Percentiles rank a stretch among this genome's conserved stretches.
Conservation (phyloP, 2,329 filamentous ascomycete genomes). For the Fusarium verticillioides region DNA sequence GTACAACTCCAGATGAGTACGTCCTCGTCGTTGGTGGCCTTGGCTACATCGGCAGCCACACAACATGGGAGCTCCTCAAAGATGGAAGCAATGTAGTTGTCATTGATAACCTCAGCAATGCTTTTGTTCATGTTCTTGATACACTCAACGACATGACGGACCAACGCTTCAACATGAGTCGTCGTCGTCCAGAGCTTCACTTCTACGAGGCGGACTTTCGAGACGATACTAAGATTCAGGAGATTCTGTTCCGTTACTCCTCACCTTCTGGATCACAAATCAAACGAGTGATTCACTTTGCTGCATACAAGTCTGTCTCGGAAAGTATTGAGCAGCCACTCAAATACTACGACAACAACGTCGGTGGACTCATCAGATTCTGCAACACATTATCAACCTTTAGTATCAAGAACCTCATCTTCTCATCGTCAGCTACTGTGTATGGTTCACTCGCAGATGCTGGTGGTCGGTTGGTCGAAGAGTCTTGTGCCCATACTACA, state of each 20-base stretch:
- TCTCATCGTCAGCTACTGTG: slow-evolving; percentile 75
- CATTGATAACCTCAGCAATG: slow-evolving; percentile 5
- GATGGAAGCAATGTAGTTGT: background rate
- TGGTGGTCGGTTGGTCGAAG: slow-evolving; percentile 43
- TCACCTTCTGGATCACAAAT: background rate
- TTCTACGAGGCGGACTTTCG: slow-evolving; percentile 12
- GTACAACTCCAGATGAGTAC: background rate
- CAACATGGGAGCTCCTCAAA: background rate
- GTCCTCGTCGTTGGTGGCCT: slow-evolving; percentile 5
- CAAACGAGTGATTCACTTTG: slow-evolving; percentile 72
- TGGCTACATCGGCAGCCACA: slow-evolving; percentile 12
- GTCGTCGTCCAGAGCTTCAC: background rate
- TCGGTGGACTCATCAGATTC: slow-evolving; percentile 66
- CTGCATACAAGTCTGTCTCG: slow-evolving; percentile 73
- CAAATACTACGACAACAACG: slow-evolving; percentile 75
- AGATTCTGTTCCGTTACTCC: background rate
- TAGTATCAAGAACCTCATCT: slow-evolving; percentile 72
- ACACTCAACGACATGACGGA: slow-evolving; percentile 4
- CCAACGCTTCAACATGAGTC: background rate
- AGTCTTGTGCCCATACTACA: slow-evolving; percentile 54
- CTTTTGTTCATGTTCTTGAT: background rate
- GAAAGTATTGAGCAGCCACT: slow-evolving; percentile 70
- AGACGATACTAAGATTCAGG: background rate
- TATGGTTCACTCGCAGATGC: slow-evolving; percentile 67
- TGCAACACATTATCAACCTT: slow-evolving; percentile 57